Percentiles rank a stretch among this genome's conserved stretches.
Evolutionary conservation across 2,329 filamentous ascomycete genomes (phyloP).

Genomic region (Arthrinium puccinioides): DNA sequence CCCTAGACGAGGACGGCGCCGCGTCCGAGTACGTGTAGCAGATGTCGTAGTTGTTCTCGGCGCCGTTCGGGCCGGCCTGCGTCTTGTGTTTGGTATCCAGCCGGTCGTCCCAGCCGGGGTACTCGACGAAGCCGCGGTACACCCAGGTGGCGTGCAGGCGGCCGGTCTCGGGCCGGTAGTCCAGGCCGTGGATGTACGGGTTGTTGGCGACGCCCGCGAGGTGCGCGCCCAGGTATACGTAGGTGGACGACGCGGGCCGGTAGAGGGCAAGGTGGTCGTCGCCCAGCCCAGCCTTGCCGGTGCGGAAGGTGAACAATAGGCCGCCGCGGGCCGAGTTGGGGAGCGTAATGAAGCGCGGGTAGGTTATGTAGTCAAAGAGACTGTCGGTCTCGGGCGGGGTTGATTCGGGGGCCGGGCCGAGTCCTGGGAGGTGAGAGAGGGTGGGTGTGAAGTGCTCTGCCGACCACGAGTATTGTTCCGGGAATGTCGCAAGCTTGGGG

Average conservation of each 20-base stretch:
- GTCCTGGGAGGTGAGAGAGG: slow-evolving; percentile 26
- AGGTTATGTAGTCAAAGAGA: slow-evolving; percentile 33
- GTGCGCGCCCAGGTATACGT: slow-evolving; percentile 12
- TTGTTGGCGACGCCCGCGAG: slow-evolving; percentile 47
- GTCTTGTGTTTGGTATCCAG: slow-evolving; percentile 31
- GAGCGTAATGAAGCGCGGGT: slow-evolving; percentile 37
- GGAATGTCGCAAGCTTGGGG: slow-evolving; percentile 22
- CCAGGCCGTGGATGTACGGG: slow-evolving; percentile 44
- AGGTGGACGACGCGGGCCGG: slow-evolving; percentile 14
- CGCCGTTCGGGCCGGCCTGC: slow-evolving; percentile 34
- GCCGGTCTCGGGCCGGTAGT: slow-evolving; percentile 18
- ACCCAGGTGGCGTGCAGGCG: slow-evolving; percentile 42
- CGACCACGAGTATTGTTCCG: slow-evolving; percentile 22
- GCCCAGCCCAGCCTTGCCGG: slow-evolving; percentile 41
- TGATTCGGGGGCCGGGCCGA: slow-evolving; percentile 14
- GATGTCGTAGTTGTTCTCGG: slow-evolving; percentile 41
- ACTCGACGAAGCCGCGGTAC: slow-evolving; percentile 38
- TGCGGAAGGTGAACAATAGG: slow-evolving; percentile 41
- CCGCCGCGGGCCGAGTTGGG: slow-evolving; percentile 15
- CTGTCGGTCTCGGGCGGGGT: slow-evolving; percentile 10
- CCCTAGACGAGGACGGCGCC: not conserved
- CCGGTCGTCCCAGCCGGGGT: slow-evolving; percentile 33
- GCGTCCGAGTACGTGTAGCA: slow-evolving; percentile 38
- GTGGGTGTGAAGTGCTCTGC: slow-evolving; percentile 28
- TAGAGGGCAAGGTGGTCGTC: slow-evolving; percentile 42